A percentile compares a stretch with the other conserved stretches of the same genome.
Conservation (phyloP, 768 basidiomycete genomes). For the Boletus sp. region DNA sequence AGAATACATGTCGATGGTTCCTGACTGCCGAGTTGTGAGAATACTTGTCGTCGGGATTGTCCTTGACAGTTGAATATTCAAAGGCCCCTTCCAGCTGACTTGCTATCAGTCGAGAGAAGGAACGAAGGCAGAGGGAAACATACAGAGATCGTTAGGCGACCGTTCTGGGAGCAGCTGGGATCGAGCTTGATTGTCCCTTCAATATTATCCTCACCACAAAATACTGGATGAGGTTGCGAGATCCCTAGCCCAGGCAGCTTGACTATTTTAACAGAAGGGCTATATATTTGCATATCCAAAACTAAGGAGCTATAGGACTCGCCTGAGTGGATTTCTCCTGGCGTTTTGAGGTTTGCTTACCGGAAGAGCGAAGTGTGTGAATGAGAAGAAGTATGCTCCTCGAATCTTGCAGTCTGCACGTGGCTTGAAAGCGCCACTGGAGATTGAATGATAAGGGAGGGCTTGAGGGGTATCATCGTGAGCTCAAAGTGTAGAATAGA, state of each 20-base stretch:
- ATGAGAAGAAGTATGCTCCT: constrained; percentile 24
- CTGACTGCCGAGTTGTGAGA: constrained; percentile 21
- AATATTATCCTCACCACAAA: constrained; percentile 57
- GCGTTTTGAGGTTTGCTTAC: constrained; percentile 28
- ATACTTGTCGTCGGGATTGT: constrained; percentile 18
- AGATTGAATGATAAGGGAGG: constrained; percentile 16
- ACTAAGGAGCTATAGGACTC: constrained; percentile 42
- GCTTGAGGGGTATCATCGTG: constrained; percentile 21
- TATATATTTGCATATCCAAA: constrained; percentile 60
- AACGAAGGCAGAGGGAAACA: constrained; percentile 3
- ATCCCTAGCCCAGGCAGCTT: constrained; percentile 24
- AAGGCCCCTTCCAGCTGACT: constrained; percentile 63
- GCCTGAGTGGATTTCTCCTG: constrained; percentile 1
- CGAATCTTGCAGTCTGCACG: constrained; percentile 27
- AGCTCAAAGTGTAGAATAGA: background rate
- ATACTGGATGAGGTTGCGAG: constrained; percentile 44
- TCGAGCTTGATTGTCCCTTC: constrained; percentile 59
- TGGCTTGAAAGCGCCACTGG: constrained; percentile 30
- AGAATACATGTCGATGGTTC: constrained; percentile 45
- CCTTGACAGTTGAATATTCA: constrained; percentile 36
- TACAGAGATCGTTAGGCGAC: constrained; percentile 59
- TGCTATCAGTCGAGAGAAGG: constrained; percentile 1
- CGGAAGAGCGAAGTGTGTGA: constrained; percentile 50
- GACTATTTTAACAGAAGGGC: constrained; percentile 55
- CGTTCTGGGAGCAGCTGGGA: constrained; percentile 46